These are phyloP conservation scores for Exophiala lecanii-corni DNA, from an alignment of 2,329 filamentous ascomycete genomes.

Conservation along the genomic window DNA sequence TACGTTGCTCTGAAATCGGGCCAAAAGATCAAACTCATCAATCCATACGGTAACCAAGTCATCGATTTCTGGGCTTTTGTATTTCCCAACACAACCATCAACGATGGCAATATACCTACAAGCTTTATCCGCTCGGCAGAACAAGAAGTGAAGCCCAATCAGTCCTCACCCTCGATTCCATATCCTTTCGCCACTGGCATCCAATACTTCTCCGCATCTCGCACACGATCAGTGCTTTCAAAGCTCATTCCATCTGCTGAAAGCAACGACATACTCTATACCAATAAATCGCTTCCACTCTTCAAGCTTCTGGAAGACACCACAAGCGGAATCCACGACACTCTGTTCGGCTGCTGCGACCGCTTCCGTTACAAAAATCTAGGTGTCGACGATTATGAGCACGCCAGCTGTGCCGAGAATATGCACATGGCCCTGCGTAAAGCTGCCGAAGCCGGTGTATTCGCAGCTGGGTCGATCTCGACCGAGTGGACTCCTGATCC, in stretches of 20 bases:
- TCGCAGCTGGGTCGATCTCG: conserved; percentile 28
- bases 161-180: conserved; percentile 36
- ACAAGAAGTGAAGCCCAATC: conserved; percentile 44
- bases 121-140: conserved; percentile 13
- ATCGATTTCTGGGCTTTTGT: conserved; percentile 48
- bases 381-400: conserved; percentile 30
- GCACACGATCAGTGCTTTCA: conserved; percentile 33
- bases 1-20: conserved; percentile 35
- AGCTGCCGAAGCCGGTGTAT: conserved; percentile 21
- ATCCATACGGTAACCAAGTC: conserved; percentile 47
- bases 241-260: conserved; percentile 27
- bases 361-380: conserved; percentile 35
- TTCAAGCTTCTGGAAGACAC: conserved; percentile 37
- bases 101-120: not conserved
- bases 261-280: conserved; percentile 33
- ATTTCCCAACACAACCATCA: conserved; percentile 18
- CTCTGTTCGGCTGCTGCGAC: conserved; percentile 41
- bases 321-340: conserved; percentile 37
- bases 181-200: conserved; percentile 10
- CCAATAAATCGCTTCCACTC: conserved; percentile 36
- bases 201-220: conserved; percentile 35
- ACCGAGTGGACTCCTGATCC: conserved; percentile 34
- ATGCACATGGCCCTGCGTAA: conserved; percentile 33
- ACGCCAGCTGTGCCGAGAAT: conserved; percentile 40
- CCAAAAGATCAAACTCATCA: conserved; percentile 43